phyloP scores from a whole-genome alignment of 2,329 filamentous ascomycete genomes.

The Hypoxylon sp. region DNA sequence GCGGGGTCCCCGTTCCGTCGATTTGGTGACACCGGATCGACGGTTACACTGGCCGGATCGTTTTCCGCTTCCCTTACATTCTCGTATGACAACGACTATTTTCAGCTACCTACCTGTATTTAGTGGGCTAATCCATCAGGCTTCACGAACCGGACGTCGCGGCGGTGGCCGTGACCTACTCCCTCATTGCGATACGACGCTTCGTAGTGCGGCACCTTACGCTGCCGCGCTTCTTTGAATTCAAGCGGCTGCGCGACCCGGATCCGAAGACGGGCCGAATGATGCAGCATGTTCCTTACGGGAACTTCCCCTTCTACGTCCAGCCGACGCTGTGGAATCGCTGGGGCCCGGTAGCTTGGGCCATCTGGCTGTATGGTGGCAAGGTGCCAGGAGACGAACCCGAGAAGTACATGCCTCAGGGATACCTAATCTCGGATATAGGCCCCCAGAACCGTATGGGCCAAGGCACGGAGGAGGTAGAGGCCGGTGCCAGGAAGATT shows the following conservation, averaged over 20 bases:
- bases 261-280: slow-evolving; percentile 67
- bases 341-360: slow-evolving; percentile 69
- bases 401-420: slow-evolving; percentile 59
- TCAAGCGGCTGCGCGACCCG: slow-evolving; percentile 59
- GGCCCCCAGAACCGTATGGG: slow-evolving; percentile 69
- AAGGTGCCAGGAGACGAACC: slow-evolving; percentile 60
- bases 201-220: slow-evolving; percentile 68
- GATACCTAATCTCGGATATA: slow-evolving; percentile 69
- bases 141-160: slow-evolving; percentile 59
- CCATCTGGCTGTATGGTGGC: slow-evolving; percentile 59
- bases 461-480: slow-evolving; percentile 64
- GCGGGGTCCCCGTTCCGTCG: not conserved
- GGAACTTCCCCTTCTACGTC: slow-evolving; percentile 75
- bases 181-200: slow-evolving; percentile 64
- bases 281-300: slow-evolving; percentile 61
- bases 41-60: not conserved
- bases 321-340: slow-evolving; percentile 70
- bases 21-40: not conserved
- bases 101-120: not conserved
- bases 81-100: not conserved
- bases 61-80: not conserved
- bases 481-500: slow-evolving; percentile 55
- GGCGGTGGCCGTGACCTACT: slow-evolving; percentile 58
- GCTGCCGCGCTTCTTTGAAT: slow-evolving; percentile 66
- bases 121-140: slow-evolving; percentile 46